Conservation (phyloP, 805 yeast genomes). For the Candida caryicola region DNA sequence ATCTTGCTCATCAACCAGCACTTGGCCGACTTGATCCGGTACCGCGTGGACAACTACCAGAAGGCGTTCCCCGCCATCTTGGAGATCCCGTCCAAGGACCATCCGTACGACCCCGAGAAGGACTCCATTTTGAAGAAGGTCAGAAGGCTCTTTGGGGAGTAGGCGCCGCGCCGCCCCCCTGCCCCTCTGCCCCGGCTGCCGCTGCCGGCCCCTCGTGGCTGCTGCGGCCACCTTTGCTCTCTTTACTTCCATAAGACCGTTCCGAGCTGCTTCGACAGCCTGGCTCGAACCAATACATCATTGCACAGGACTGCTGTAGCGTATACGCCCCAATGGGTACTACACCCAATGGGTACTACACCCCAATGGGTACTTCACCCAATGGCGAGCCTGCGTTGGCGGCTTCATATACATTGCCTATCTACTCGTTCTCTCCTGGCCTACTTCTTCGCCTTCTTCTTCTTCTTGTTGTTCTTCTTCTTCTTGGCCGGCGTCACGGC, state of each 20-base stretch:
- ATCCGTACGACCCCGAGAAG: slow-evolving; percentile 98
- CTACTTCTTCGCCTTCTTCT: not conserved
- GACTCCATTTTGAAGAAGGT: slow-evolving; percentile 94
- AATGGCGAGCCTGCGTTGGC: too few species aligned
- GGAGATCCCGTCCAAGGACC: slow-evolving; percentile 97
- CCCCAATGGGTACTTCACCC: too few species aligned
- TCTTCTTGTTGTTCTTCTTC: slow-evolving; percentile 1
- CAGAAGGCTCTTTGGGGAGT: slow-evolving; percentile 92
- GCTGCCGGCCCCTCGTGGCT: not conserved
- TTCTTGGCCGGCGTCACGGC: not conserved
- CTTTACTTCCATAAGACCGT: too few species aligned
- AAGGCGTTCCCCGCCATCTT: slow-evolving; percentile 94
- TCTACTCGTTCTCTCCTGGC: not conserved
- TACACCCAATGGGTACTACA: too few species aligned
- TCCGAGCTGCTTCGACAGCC: too few species aligned
- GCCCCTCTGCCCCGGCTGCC: not conserved
- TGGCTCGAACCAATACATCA: too few species aligned
- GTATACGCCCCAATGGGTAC: too few species aligned
- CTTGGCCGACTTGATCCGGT: slow-evolving; percentile 85
- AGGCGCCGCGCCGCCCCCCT: slow-evolving; percentile 13
- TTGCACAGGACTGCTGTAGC: too few species aligned
- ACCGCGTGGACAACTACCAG: slow-evolving; percentile 75
- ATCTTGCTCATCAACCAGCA: slow-evolving; percentile 91
- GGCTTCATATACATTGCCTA: not conserved
- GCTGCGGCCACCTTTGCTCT: not conserved